phyloP scores from a whole-genome alignment of 345 rosid species.

The Pugionium cornutum region DNA sequence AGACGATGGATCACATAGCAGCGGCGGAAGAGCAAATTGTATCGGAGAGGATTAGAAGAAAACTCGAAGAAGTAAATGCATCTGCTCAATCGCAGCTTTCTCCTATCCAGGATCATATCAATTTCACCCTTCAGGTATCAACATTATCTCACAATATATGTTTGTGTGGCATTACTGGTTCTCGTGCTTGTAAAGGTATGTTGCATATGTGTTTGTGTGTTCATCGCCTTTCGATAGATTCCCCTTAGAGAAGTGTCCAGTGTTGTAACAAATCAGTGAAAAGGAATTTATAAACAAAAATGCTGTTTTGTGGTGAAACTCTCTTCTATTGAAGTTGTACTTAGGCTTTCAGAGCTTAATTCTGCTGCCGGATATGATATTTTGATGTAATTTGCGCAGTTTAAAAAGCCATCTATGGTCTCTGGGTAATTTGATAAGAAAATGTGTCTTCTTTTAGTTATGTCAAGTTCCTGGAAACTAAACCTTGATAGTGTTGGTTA shows the following conservation, averaged over 20 bases:
- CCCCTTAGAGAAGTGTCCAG: background rate
- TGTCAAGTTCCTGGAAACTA: background rate
- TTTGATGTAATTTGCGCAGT: background rate
- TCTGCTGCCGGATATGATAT: background rate
- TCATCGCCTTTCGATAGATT: background rate
- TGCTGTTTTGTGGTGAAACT: background rate
- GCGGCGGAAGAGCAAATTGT: conserved; percentile 65
- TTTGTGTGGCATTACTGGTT: background rate
- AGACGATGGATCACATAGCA: conserved; percentile 64
- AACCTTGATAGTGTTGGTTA: background rate
- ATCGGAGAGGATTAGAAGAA: conserved; percentile 65
- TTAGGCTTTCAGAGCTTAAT: background rate
- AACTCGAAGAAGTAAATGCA: conserved; percentile 59
- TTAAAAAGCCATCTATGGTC: background rate
- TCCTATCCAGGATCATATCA: conserved; percentile 78
- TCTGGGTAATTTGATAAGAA: background rate
- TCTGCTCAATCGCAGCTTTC: conserved; percentile 75
- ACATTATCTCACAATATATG: background rate
- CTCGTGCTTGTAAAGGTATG: background rate
- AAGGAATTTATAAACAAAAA: no score
- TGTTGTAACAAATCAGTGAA: background rate
- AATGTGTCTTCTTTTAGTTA: conserved; percentile 8
- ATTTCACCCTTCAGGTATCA: conserved; percentile 80
- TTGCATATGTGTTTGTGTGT: conserved; percentile 14
- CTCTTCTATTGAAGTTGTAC: background rate